Conservation (phyloP, 768 basidiomycete genomes). For the Tubosaeta sp. region DNA sequence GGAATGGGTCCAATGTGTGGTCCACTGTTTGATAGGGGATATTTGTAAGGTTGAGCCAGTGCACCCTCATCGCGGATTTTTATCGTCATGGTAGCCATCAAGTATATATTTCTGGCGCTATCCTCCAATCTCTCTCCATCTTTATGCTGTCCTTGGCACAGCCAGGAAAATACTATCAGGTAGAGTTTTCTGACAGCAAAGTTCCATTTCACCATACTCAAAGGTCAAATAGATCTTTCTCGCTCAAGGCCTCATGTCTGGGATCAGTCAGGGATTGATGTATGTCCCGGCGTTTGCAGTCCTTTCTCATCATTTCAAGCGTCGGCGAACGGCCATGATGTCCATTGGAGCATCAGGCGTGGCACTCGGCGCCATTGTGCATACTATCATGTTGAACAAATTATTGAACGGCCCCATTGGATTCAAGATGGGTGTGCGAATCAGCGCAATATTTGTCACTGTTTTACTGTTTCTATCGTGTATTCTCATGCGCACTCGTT, state of each 20-base stretch:
- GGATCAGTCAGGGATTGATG: conserved; percentile 40
- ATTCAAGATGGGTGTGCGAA: conserved; percentile 37
- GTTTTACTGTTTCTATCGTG: conserved; percentile 37
- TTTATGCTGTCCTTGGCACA: conserved; percentile 38
- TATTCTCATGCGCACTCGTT: conserved; percentile 34
- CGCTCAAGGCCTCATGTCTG: conserved; percentile 41
- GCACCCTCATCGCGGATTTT: neutral
- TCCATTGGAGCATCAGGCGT: conserved; percentile 45
- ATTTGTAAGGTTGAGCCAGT: conserved; percentile 19
- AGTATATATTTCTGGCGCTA: conserved; percentile 22
- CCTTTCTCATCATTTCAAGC: conserved; percentile 43
- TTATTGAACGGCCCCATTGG: conserved; percentile 39
- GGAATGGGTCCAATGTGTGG: conserved; percentile 22
- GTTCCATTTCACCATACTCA: neutral
- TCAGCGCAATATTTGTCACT: conserved; percentile 38
- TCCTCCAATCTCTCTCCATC: conserved; percentile 26
- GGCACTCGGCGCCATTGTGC: conserved; percentile 50
- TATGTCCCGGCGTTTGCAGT: conserved; percentile 43
- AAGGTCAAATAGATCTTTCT: conserved; percentile 34
- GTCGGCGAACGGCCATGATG: conserved; percentile 39
- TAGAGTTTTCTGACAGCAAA: neutral
- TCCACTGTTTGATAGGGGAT: conserved; percentile 23
- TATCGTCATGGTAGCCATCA: conserved; percentile 6
- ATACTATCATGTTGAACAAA: conserved; percentile 61
- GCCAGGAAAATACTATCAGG: conserved; percentile 21